These are phyloP conservation scores for Melocanna baccifera DNA, from an alignment of 176 grass and related monocot genomes.

Conservation along the genomic window DNA sequence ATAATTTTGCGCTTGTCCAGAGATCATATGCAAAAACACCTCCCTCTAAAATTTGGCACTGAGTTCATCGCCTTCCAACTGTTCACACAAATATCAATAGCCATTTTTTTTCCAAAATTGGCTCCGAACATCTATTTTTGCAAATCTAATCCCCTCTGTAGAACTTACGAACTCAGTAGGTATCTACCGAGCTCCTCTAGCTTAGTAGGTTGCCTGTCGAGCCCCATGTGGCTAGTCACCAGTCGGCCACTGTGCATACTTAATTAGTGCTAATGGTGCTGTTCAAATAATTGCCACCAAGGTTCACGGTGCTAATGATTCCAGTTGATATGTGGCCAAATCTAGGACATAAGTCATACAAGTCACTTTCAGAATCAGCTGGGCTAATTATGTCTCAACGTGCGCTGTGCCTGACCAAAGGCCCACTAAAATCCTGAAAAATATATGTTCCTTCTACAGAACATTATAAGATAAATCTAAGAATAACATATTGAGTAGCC, in stretches of 20 bases:
- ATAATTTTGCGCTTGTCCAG: background rate
- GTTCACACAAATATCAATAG: no score
- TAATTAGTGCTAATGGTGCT: background rate
- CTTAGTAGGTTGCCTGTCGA: accelerated
- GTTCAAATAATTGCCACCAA: slow-evolving; percentile 13
- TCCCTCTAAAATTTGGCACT: slow-evolving; percentile 50
- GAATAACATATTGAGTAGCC: background rate
- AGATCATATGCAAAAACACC: background rate
- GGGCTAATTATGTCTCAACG: slow-evolving; percentile 2
- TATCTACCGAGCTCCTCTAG: no score
- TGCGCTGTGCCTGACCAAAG: slow-evolving; percentile 20
- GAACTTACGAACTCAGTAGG: no score
- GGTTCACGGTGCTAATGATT: slow-evolving; percentile 12
- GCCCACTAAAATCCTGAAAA: background rate
- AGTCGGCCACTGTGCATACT: no score
- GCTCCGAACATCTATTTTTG: no score
- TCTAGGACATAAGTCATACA: slow-evolving; percentile 5
- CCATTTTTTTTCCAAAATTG: no score
- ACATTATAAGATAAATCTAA: background rate
- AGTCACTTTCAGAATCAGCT: slow-evolving; percentile 17
- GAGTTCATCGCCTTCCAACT: background rate
- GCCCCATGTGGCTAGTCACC: no score
- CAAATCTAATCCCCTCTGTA: no score
- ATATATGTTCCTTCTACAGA: background rate
- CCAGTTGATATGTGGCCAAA: slow-evolving; percentile 19